These are phyloP conservation scores for Astrothelium subdiscretum DNA, from an alignment of 495 filamentous ascomycete species.

Conservation along the genomic window DNA sequence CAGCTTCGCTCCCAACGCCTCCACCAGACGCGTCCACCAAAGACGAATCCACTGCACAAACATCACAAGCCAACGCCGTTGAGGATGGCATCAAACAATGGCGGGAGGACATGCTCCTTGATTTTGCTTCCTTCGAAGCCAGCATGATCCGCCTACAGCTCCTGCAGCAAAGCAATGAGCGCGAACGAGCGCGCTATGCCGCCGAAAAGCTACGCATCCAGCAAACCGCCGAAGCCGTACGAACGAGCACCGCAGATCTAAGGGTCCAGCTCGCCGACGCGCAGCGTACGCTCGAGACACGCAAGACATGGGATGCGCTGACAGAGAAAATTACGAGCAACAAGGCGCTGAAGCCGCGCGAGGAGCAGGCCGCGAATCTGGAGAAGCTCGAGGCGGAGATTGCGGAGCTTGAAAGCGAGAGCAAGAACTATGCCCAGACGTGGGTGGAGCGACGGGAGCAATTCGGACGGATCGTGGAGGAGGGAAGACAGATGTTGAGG, in stretches of 20 bases:
- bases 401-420: constrained; percentile 72
- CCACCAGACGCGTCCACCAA: constrained; percentile 46
- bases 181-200: constrained; percentile 78
- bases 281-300: constrained; percentile 59
- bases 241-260: constrained; percentile 61
- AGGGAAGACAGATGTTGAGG: constrained; percentile 72
- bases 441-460: constrained; percentile 81
- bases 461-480: constrained; percentile 83
- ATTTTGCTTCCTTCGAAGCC: constrained; percentile 83
- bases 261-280: constrained; percentile 63
- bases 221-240: constrained; percentile 60
- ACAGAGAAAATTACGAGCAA: constrained; percentile 80
- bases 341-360: constrained; percentile 62
- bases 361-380: constrained; percentile 69
- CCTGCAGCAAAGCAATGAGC: constrained; percentile 66
- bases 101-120: constrained; percentile 72
- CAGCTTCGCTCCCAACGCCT: constrained; percentile 53
- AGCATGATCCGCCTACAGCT: constrained; percentile 83
- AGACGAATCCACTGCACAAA: constrained; percentile 26
- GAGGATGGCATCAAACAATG: constrained; percentile 47
- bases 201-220: constrained; percentile 67
- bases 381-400: constrained; percentile 79
- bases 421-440: constrained; percentile 64
- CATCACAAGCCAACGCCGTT: constrained; percentile 30
- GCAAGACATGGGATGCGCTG: constrained; percentile 77